Base-by-base conservation (phyloP, 306 rosid genomes). In the Mimosa pudica region DNA sequence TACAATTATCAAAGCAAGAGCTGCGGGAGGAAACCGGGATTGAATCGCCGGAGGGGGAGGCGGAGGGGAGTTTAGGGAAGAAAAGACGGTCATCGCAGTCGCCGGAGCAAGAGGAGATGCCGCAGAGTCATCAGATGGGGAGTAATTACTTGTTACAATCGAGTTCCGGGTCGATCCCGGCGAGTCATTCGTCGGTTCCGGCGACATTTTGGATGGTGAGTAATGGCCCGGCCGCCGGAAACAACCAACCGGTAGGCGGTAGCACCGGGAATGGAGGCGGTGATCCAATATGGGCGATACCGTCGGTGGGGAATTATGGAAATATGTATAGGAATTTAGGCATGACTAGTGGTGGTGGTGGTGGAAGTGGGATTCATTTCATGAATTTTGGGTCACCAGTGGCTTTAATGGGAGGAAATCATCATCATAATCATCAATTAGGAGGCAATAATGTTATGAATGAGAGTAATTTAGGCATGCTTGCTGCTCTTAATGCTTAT, bases 371-470 rank as follows among this genome's bases (percentile, higher is more conserved):
- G 8, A 72, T 88, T 52, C 97, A 86, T 79, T 89, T 92, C 38
- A 86, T 87, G 90, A 92, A 92, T 74, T 87, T 92, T 52, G 82
- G 82, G 69, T 88, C 94, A 42, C 88, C 93, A 3, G 73, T 83
- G 91, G 77, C 94, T 38, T 65, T 85, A 24, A 52, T 92, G 83
- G 85, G 89, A 4, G 83, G 82, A 46, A 92, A 38, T 38, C 42
- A 38, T 38, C 3, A 5, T 38, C 3, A 38, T 38, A 38, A 38
- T 38, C 42, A 87, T 41, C 93, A 85, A 77, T 75, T 86, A 55
- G 84, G 90, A 10, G 55, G 74, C 30, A 24, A 24, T 8, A 35
- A 74, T 7, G 14, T 78, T 48, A 62, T 51, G n/a, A 57, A 76
- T 36, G 94, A 90, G 60, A 84, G 77, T 54, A 90, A 92, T 63